Evolutionary conservation across 345 rosid genomes (phyloP).

Genomic region (Melastoma malabathricum): DNA sequence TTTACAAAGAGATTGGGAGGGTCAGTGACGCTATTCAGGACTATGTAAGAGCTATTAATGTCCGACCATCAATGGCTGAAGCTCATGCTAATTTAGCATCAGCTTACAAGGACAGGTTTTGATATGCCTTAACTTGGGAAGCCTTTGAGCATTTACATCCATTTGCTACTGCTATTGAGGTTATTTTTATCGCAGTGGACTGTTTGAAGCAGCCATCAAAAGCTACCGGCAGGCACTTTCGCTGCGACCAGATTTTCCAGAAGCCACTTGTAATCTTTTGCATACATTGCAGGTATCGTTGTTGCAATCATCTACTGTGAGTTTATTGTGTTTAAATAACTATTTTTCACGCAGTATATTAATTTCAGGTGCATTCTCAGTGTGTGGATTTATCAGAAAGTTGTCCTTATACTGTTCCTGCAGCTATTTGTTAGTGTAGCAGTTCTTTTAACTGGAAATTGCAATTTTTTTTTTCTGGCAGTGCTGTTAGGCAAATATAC

Average conservation of each 20-base stretch:
- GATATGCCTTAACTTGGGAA: background rate
- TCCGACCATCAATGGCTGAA: slow-evolving; percentile 93
- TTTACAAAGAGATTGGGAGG: slow-evolving; percentile 92
- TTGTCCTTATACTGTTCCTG: too few relatives aligned
- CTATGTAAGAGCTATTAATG: slow-evolving; percentile 61
- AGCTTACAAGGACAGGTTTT: slow-evolving; percentile 97
- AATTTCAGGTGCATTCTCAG: too few relatives aligned
- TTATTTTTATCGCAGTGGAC: slow-evolving; percentile 41
- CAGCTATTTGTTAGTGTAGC: too few relatives aligned
- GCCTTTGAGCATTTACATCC: background rate
- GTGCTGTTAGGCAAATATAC: too few relatives aligned
- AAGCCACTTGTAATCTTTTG: slow-evolving; percentile 93
- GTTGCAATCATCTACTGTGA: too few relatives aligned
- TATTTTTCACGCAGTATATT: too few relatives aligned
- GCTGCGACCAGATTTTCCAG: slow-evolving; percentile 88
- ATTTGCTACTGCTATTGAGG: background rate
- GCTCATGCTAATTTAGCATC: slow-evolving; percentile 99
- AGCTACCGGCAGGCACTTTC: slow-evolving; percentile 82
- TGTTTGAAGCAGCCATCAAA: slow-evolving; percentile 81
- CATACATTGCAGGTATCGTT: slow-evolving; percentile 74
- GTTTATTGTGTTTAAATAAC: too few relatives aligned
- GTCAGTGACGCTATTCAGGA: slow-evolving; percentile 95
- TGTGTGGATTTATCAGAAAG: too few relatives aligned
- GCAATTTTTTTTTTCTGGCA: too few relatives aligned
- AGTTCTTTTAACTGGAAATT: too few relatives aligned